A percentile compares a stretch with the other conserved stretches of the same genome.
Evolutionary conservation across 1,284 basidiomycete species (phyloP).

Genomic region (Malassezia equina): DNA sequence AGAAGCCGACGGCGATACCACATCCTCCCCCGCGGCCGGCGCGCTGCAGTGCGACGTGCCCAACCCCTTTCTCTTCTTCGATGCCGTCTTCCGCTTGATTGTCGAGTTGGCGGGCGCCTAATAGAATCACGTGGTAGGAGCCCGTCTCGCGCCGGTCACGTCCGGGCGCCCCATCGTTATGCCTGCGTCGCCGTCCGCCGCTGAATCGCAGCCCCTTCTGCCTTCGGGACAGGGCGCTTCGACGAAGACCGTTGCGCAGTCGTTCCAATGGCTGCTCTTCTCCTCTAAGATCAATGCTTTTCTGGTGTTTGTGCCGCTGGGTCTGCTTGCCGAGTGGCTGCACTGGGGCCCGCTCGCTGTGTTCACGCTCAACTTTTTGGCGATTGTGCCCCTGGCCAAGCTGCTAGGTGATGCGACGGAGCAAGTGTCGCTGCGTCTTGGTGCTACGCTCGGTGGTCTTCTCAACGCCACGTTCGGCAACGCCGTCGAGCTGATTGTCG

Average conservation of each 20-base stretch:
- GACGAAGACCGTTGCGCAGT: constrained; percentile 20
- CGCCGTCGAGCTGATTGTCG: constrained; percentile 47
- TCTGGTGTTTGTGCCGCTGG: constrained; percentile 46
- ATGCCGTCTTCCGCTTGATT: constrained; percentile 67
- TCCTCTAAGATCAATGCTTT: constrained; percentile 39
- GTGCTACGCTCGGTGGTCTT: constrained; percentile 43
- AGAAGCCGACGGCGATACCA: background rate
- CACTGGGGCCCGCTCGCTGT: constrained; percentile 40
- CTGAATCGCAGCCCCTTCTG: constrained; percentile 11
- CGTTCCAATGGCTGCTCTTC: constrained; percentile 37
- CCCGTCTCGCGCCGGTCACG: background rate
- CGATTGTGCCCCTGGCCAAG: constrained; percentile 46
- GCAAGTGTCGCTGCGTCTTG: constrained; percentile 37
- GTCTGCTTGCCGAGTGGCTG: constrained; percentile 33
- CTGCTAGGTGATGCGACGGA: constrained; percentile 46
- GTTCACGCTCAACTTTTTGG: constrained; percentile 44
- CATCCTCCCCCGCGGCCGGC: background rate
- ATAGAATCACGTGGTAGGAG: background rate
- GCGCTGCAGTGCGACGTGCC: constrained; percentile 63
- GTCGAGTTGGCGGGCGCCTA: constrained; percentile 30
- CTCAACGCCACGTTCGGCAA: constrained; percentile 47
- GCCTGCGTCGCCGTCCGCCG: background rate
- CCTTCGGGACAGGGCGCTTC: background rate
- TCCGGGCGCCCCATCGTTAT: background rate
- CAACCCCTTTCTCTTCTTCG: constrained; percentile 86